These are phyloP conservation scores for Globisporangium orthogonon DNA, from an alignment of 352 stramenopile species.

Conservation along the genomic window DNA sequence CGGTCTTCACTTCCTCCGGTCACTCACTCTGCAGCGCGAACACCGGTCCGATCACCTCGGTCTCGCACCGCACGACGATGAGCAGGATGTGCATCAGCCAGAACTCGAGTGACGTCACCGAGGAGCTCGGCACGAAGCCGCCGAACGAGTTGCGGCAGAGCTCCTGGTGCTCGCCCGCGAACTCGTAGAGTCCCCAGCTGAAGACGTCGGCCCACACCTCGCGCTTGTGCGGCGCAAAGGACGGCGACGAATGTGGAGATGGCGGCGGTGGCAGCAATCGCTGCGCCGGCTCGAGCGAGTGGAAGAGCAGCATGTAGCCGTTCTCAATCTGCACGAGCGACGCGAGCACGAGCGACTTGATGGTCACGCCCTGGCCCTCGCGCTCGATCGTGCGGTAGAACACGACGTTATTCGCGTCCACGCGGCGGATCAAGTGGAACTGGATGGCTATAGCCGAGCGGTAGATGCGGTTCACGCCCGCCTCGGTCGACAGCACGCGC, in stretches of 20 bases:
- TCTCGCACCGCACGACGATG: slow-evolving; percentile 62
- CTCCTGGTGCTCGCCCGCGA: slow-evolving; percentile 19
- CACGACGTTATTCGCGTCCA: slow-evolving; percentile 50
- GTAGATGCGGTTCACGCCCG: slow-evolving; percentile 54
- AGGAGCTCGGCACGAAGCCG: slow-evolving; percentile 38
- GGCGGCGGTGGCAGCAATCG: slow-evolving; percentile 8
- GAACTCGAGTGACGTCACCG: slow-evolving; percentile 43
- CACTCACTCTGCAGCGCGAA: slow-evolving; percentile 30
- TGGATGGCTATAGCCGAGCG: slow-evolving; percentile 38
- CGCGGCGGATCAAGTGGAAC: slow-evolving; percentile 48
- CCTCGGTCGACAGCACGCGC: slow-evolving; percentile 49
- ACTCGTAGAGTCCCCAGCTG: slow-evolving; percentile 60
- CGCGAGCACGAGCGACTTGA: slow-evolving; percentile 49
- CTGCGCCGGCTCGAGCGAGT: slow-evolving; percentile 39
- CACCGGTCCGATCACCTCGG: slow-evolving; percentile 42
- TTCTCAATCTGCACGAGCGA: slow-evolving; percentile 47
- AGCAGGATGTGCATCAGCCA: slow-evolving; percentile 68
- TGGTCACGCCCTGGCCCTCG: slow-evolving; percentile 26
- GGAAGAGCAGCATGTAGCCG: slow-evolving; percentile 58
- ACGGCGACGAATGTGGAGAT: slow-evolving; percentile 5
- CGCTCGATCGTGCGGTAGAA: slow-evolving; percentile 63
- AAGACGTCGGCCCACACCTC: slow-evolving; percentile 58
- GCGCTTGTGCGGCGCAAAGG: slow-evolving; percentile 15
- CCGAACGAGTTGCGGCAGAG: slow-evolving; percentile 61
- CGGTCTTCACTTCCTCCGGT: neutral